Conservation (phyloP, 2,329 filamentous ascomycete species). For the Waltergamsia citrina region DNA sequence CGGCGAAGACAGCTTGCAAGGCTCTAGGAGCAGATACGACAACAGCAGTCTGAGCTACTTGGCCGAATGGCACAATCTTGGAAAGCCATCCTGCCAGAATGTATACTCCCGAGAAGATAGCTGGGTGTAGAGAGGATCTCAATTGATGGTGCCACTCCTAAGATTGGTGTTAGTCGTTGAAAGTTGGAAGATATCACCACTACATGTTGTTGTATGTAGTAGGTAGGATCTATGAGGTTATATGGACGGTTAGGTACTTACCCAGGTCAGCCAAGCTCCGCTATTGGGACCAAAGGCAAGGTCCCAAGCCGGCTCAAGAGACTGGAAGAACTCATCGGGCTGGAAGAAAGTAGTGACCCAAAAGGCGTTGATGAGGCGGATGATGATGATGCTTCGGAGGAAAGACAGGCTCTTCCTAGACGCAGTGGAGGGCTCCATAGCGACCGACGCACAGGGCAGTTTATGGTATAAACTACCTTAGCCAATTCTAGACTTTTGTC, state of each 20-base stretch:
- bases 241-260: conserved; percentile 33
- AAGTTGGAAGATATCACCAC: neutral
- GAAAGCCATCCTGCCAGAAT: conserved; percentile 48
- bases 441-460: too few relatives aligned
- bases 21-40: conserved; percentile 66
- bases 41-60: conserved; percentile 50
- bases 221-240: neutral
- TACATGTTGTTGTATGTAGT: neutral
- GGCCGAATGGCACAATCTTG: conserved; percentile 40
- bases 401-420: conserved; percentile 12
- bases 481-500: too few relatives aligned
- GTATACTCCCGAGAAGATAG: conserved; percentile 73
- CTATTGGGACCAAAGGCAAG: conserved; percentile 69
- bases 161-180: conserved; percentile 7
- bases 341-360: conserved; percentile 87
- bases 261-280: conserved; percentile 94
- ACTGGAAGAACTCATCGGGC: conserved; percentile 95
- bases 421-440: neutral
- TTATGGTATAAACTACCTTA: too few relatives aligned
- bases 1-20: conserved; percentile 69
- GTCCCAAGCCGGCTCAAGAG: conserved; percentile 88
- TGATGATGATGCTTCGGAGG: conserved; percentile 39
- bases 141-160: conserved; percentile 93
- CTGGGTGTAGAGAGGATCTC: conserved; percentile 85
- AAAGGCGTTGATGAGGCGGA: conserved; percentile 74